A percentile compares a stretch with the other conserved stretches of the same genome.
phyloP scores from a whole-genome alignment of 1,284 basidiomycete species.

The Boletellus deceptivus region DNA sequence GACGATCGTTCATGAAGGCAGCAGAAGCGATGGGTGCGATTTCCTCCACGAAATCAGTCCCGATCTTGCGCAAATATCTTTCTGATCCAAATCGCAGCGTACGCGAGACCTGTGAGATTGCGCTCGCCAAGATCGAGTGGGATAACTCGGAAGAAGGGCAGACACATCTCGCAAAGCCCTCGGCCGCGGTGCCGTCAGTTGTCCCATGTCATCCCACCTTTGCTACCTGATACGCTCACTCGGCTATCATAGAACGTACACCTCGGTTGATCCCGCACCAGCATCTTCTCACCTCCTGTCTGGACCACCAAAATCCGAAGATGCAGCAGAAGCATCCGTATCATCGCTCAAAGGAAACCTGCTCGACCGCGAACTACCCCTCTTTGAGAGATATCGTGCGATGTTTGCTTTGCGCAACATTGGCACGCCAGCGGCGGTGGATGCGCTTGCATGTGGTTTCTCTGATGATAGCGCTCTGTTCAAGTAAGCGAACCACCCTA shows the following conservation, averaged over 20 bases:
- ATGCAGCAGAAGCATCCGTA: slow-evolving; percentile 49
- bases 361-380: slow-evolving; percentile 65
- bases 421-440: slow-evolving; percentile 77
- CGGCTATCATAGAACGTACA: slow-evolving; percentile 47
- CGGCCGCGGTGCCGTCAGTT: slow-evolving; percentile 39
- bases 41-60: slow-evolving; percentile 65
- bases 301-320: slow-evolving; percentile 49
- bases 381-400: slow-evolving; percentile 95
- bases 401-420: slow-evolving; percentile 98
- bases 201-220: background rate
- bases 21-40: slow-evolving; percentile 99
- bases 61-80: slow-evolving; percentile 73
- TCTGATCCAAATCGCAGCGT: slow-evolving; percentile 78
- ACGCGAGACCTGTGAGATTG: slow-evolving; percentile 97
- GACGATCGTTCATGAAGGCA: slow-evolving; percentile 52
- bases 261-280: slow-evolving; percentile 96
- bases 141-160: slow-evolving; percentile 78
- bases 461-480: slow-evolving; percentile 85
- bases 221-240: slow-evolving; percentile 24
- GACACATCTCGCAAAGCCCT: slow-evolving; percentile 38
- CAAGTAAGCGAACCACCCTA: slow-evolving; percentile 56
- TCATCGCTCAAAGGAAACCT: slow-evolving; percentile 62
- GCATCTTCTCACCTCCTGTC: slow-evolving; percentile 62
- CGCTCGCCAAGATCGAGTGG: slow-evolving; percentile 93
- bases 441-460: slow-evolving; percentile 91